Base-by-base conservation (phyloP, 257 asterid genomes). In the Rehmannia glutinosa region DNA sequence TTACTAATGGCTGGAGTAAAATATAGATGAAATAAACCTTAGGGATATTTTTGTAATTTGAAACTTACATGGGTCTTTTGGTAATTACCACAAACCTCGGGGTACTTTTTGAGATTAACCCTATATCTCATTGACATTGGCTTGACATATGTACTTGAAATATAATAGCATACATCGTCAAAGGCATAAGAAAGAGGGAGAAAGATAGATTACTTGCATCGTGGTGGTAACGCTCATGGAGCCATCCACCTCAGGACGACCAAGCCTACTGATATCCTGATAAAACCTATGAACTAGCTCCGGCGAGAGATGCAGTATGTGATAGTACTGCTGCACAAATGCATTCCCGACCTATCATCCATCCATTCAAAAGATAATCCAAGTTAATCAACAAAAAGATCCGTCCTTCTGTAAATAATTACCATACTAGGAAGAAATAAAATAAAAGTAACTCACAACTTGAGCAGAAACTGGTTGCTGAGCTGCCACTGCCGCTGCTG, bases 231-330 rank as follows among this genome's bases (percentile, higher is more conserved):
- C 47, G 78, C 82, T 71, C 89, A 90, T 77, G 72, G 86, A 74
- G 33, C 96, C 96, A 76, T 90, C 96, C 42, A 69, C 84, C 59
- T 84, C 96, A 0, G 93, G 94, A n/a, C 95, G 95, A 46, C 98
- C 97, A 27, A 93, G 84, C 84, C 75, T 82, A 69, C 99, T 93
- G 42, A 49, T 68, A 43, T 93, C 97, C 85, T 90, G 92, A 77
- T 90, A 93, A 78, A 93, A 93, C 65, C 87, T 75, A 68, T 73
- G 66, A 46, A 83, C 98, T 1, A 83, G 87, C 64, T 62, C 89
- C 0, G 97, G 98, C 13, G 94, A 88, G 60, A 80, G 90, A 65
- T 81, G 90, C 81, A 90, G 83, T 71, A 90, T 80, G 45, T 83
- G 88, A 71, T 93, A 90, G 63, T 93, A 93, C 81, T 93, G 96